Evolutionary conservation across 2,329 filamentous ascomycete genomes (phyloP), one percentile per base, ranked within the genome.

Genomic region (Aspergillus alliaceus): DNA sequence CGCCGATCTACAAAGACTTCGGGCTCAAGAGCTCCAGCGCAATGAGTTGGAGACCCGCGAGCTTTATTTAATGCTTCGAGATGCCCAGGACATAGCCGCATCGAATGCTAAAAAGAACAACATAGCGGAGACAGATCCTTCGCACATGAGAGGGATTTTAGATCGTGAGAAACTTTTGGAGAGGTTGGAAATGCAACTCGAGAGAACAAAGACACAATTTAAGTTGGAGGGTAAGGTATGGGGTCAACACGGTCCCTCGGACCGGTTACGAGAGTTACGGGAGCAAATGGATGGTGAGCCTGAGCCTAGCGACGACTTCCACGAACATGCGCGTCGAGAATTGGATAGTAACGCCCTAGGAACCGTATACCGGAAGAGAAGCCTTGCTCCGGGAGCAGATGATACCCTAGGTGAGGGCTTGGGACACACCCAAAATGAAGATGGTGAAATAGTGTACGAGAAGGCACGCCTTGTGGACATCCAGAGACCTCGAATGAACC

Each of bases 1-100:
- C 59, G 90, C 91, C 22, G 93, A 91, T 67, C 79, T 96, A 55
- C 92, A 96, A 73, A 87, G 91, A 14, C 79, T 97, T 61, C 86
- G 93, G 59, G 90, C 90, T 18, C 93, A 96, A 74, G 93, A 98
- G 72, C 84, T 96, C 34, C 95, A 98, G 76, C 86, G 95, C 52
- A 96, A 96, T 69, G 95, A 99, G 76, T 80, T 99, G 29, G 95
- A 99, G 77, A 98, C 93, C 2, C 85, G 95, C 78, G 95, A 99
- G 76, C 79, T 99, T 22, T 99, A 98, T 75, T 88, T 99, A 56
- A 99, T 99, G 95, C 88, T 99, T 62, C 87, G 93, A 59, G 95
- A 99, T 75, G 93, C 95, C 35, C 93, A 98, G 75, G 93, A 99
- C 69, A 91, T 97, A 64, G 93, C 93, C 46, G 93, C 92, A 24